Base-by-base conservation (phyloP, 2,329 filamentous ascomycete genomes). In the Monosporascus sp. region DNA sequence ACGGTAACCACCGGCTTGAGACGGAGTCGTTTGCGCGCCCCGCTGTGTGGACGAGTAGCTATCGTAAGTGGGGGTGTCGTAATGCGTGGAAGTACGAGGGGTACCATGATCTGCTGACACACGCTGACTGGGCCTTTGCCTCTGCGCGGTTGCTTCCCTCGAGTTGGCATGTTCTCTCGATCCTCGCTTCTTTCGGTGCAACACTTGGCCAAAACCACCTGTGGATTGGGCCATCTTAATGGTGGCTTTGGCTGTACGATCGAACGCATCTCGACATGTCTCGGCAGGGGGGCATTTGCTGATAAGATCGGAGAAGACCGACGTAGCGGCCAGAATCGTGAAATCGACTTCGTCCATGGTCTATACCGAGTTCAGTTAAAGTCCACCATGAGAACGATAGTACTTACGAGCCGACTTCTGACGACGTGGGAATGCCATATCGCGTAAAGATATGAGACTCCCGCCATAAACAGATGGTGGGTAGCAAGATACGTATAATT, bases 281-380 rank as follows among this genome's bases (percentile, higher is more conserved):
- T 97, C 92, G 35, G 93, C 93, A 0, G 93, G 93, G 0, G 93
- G 92, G 62, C 94, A 97, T 69, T 96, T 96, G 60, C 95, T 89
- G 60, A 95, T 92, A 58, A 97, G 79, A 66, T 97, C 94, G 5
- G 85, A 87, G 44, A 97, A 85, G 8, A 97, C 91, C 2, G 93
- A 97, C 48, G 91, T 97, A 22, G 92, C 93, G 8, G 92, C 91
- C 48, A 97, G 78, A 8, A 97, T 89, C 1, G 93, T 97, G 64
- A 96, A 96, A 68, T 97, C 93, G n/a, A 97, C 91, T 68, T 97
- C 93, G 65, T 97, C 92, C 74, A 96, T 88, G 7, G 88, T 89
- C 82, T 86, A 52, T 22, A 35, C 37, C 47, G n/a, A 45, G 28
- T 53, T 74, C 61, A 74, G 66, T 31, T 43, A 11, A 26, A 51